These are phyloP conservation scores for Sedum album DNA, from an alignment of 164 flowering plant species.

Conservation along the genomic window DNA sequence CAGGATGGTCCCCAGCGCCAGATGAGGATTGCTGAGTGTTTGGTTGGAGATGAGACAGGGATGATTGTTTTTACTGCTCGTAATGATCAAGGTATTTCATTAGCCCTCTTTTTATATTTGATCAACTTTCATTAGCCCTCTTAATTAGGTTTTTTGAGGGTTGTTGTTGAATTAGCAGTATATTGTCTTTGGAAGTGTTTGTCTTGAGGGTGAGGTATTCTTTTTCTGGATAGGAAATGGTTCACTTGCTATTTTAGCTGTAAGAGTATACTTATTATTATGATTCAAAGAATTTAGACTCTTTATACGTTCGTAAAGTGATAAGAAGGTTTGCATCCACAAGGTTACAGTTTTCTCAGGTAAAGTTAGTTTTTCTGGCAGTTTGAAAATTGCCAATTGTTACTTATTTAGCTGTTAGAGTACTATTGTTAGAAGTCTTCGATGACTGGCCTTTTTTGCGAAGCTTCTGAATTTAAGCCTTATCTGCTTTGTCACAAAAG, in stretches of 20 bases:
- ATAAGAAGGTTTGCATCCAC: no score
- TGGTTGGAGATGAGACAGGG: constrained; percentile 12
- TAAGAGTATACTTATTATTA: no score
- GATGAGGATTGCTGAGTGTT: constrained; percentile 9
- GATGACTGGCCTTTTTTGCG: not conserved
- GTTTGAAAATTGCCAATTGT: not conserved
- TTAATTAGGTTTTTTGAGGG: no score
- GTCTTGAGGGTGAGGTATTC: no score
- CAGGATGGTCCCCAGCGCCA: constrained; percentile 10
- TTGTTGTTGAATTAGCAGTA: no score
- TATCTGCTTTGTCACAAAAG: not conserved
- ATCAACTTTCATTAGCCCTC: not conserved
- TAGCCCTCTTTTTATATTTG: no score
- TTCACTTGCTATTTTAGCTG: no score
- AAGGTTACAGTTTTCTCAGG: no score
- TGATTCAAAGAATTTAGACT: no score
- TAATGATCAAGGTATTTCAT: constrained; percentile 6
- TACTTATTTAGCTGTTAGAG: not conserved
- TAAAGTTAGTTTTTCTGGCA: not conserved
- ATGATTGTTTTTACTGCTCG: constrained; percentile 10
- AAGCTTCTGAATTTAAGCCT: not conserved
- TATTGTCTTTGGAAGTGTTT: no score
- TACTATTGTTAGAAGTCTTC: not conserved
- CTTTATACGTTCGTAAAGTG: no score
- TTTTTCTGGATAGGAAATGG: no score